A percentile compares a stretch with the other conserved stretches of the same genome.
These are phyloP conservation scores for Rhododendron henanense DNA, from an alignment of 148 eudicot genomes.

Conservation along the genomic window DNA sequence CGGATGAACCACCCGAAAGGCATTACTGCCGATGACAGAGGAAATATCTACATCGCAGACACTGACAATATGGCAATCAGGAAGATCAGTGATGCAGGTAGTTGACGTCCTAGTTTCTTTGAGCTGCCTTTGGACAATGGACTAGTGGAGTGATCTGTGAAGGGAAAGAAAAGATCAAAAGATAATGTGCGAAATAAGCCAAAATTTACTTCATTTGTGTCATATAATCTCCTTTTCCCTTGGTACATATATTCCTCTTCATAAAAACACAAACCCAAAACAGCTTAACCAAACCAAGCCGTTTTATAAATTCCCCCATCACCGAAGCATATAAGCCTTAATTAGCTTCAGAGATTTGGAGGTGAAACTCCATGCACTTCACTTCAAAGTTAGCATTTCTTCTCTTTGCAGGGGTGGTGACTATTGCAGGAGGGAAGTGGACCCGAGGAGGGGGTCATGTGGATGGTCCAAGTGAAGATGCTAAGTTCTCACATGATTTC, in stretches of 20 bases:
- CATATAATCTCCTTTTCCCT: not conserved
- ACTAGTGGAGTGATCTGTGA: not conserved
- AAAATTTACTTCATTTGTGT: not conserved
- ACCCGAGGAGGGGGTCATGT: conserved; percentile 59
- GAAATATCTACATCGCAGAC: conserved; percentile 85
- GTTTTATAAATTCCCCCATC: not conserved
- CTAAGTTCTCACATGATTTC: conserved; percentile 72
- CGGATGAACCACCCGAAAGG: conserved; percentile 83
- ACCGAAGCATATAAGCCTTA: not conserved
- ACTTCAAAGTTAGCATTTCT: not conserved
- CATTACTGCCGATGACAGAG: conserved; percentile 61
- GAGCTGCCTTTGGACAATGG: not conserved
- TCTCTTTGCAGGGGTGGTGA: conserved; percentile 64
- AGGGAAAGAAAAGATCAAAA: not conserved
- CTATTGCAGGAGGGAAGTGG: conserved; percentile 79
- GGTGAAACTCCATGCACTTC: not conserved
- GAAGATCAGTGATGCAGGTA: conserved; percentile 72
- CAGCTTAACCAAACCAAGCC: not conserved
- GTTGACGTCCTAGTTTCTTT: not conserved
- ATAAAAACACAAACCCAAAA: not conserved
- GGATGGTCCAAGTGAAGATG: conserved; percentile 77
- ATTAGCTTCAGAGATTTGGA: not conserved
- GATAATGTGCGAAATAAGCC: not conserved
- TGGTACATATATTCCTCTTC: not conserved
- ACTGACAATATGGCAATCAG: conserved; percentile 76